A percentile compares a stretch with the other conserved stretches of the same genome.
phyloP scores from a whole-genome alignment of 2,329 filamentous ascomycete genomes.

The Stachybotrys chlorohalonatus region DNA sequence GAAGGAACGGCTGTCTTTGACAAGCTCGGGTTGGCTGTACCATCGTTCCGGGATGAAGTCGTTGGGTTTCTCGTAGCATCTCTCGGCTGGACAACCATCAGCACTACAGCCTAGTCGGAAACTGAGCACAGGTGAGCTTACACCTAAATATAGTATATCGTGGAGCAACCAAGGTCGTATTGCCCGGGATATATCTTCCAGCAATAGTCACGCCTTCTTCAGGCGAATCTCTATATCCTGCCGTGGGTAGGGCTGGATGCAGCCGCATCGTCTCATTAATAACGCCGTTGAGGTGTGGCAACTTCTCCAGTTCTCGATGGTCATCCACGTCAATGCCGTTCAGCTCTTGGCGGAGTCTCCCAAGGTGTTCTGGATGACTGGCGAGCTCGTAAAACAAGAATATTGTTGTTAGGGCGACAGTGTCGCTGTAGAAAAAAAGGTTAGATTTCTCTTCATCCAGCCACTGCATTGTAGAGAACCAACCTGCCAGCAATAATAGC shows the following conservation, averaged over 20 bases:
- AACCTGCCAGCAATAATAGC: slow-evolving; percentile 13
- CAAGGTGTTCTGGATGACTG: slow-evolving; percentile 6
- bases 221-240: slow-evolving; percentile 9
- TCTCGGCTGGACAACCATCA: slow-evolving; percentile 1
- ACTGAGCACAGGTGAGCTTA: no score
- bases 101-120: no score
- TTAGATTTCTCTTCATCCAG: background rate
- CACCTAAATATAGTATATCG: background rate
- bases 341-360: slow-evolving; percentile 2
- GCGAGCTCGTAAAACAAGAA: slow-evolving; percentile 9
- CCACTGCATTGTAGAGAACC: background rate
- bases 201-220: slow-evolving; percentile 5
- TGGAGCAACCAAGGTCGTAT: slow-evolving; percentile 6
- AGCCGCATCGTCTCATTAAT: slow-evolving; percentile 15
- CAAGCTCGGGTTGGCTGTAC: slow-evolving; percentile 9
- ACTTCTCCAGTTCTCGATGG: slow-evolving; percentile 6
- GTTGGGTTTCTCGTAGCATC: slow-evolving; percentile 5
- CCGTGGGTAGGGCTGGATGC: slow-evolving; percentile 10
- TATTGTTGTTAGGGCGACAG: slow-evolving; percentile 7
- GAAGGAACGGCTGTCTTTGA: slow-evolving; percentile 10
- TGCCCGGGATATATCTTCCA: slow-evolving; percentile 5
- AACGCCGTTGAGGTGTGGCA: slow-evolving; percentile 13
- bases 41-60: slow-evolving; percentile 14
- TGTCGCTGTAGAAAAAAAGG: slow-evolving; percentile 5
- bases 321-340: slow-evolving; percentile 9